phyloP scores from a whole-genome alignment of 192 early-diverging fungal genomes.

The Backusella circina region DNA sequence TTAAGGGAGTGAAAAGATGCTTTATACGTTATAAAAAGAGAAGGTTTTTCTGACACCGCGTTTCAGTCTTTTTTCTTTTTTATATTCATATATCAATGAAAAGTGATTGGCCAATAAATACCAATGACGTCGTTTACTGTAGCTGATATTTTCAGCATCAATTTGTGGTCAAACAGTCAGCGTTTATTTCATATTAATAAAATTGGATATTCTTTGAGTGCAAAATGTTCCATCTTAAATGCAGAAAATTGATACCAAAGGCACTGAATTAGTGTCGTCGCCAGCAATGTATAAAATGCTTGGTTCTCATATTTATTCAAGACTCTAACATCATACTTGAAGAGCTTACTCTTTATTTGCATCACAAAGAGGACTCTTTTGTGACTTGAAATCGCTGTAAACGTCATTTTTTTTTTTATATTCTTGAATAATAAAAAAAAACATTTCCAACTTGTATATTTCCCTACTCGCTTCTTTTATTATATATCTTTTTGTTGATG shows the following conservation, averaged over 20 bases:
- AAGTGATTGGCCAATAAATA: background rate
- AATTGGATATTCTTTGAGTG: no score
- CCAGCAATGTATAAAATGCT: no score
- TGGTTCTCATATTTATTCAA: no score
- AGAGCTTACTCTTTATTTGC: background rate
- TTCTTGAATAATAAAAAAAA: background rate
- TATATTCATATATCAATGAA: background rate
- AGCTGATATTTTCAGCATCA: background rate
- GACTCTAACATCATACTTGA: no score
- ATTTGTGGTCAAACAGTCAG: no score
- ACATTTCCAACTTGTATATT: background rate
- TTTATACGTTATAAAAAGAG: background rate
- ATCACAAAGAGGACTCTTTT: background rate
- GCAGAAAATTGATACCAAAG: no score
- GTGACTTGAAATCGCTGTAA: background rate
- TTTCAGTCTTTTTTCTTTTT: background rate
- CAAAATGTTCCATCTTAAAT: no score
- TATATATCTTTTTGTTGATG: background rate
- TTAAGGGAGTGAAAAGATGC: background rate
- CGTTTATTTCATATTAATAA: no score
- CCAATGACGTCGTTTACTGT: background rate
- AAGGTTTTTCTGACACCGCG: constrained; percentile 1
- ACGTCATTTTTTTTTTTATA: background rate
- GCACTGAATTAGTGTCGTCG: no score
- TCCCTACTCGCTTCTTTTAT: background rate